Evolutionary conservation across 2,329 filamentous ascomycete genomes (phyloP).

Genomic region (Neopestalotiopsis clavispora): DNA sequence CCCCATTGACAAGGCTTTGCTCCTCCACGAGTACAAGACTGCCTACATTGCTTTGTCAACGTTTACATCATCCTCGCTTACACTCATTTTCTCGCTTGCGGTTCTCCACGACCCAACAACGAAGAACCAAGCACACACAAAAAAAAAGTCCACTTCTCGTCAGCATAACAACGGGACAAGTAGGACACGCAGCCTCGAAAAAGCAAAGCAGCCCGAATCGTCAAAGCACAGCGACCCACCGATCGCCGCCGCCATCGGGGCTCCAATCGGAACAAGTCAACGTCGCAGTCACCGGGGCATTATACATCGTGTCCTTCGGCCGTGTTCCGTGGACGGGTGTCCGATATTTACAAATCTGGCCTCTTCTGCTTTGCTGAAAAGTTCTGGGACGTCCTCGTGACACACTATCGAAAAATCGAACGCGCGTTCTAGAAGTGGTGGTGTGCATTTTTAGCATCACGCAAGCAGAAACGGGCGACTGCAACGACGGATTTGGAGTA

Average conservation of each 20-base stretch:
- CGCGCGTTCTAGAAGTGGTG: constrained; percentile 14
- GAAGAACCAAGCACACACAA: too few relatives aligned
- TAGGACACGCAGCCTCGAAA: not conserved
- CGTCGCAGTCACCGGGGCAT: not conserved
- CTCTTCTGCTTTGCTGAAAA: not conserved
- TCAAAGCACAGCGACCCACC: constrained; percentile 3
- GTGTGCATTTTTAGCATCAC: constrained; percentile 11
- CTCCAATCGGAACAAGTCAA: not conserved
- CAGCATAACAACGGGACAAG: not conserved
- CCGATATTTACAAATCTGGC: not conserved
- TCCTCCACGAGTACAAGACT: not conserved
- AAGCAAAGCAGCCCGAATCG: not conserved
- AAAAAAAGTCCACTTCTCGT: not conserved
- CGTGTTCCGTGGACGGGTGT: not conserved
- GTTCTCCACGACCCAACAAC: not conserved
- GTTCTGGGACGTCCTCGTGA: not conserved
- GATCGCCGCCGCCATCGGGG: constrained; percentile 3
- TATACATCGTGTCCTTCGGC: not conserved
- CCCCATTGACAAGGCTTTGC: not conserved
- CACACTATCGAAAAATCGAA: constrained; percentile 10
- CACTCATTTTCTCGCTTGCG: not conserved
- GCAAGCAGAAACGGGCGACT: not conserved
- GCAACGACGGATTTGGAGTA: constrained; percentile 1
- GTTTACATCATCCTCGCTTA: not conserved
- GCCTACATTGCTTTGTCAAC: not conserved